Conservation (phyloP, 2,329 filamentous ascomycete genomes). For the Exophiala alcalophila region DNA sequence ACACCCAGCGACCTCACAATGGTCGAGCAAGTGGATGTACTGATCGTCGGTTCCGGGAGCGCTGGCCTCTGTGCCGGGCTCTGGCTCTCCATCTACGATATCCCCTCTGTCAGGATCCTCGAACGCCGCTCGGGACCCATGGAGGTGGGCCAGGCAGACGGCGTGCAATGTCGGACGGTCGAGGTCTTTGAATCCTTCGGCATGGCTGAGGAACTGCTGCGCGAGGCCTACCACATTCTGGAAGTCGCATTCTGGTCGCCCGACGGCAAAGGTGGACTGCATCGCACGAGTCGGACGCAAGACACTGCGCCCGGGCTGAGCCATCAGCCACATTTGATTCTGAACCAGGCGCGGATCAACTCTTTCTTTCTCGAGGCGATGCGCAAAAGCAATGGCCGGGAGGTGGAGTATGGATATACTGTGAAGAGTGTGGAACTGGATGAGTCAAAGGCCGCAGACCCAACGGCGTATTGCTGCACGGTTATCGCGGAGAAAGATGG, state of each 20-base stretch:
- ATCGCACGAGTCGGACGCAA: conserved; percentile 47
- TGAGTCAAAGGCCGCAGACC: conserved; percentile 37
- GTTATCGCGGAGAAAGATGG: conserved; percentile 46
- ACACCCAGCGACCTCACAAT: too few species aligned
- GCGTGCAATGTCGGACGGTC: conserved; percentile 59
- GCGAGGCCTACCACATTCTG: conserved; percentile 57
- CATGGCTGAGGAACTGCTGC: conserved; percentile 53
- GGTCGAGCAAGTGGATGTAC: too few species aligned
- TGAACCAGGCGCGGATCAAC: conserved; percentile 57
- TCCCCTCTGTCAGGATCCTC: conserved; percentile 46
- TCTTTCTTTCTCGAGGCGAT: conserved; percentile 54
- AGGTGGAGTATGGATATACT: conserved; percentile 56
- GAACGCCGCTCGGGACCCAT: conserved; percentile 57
- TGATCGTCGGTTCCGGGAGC: conserved; percentile 61
- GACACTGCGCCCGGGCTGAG: conserved; percentile 55
- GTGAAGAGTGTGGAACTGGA: conserved; percentile 54
- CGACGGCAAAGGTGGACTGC: conserved; percentile 40
- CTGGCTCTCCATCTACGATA: conserved; percentile 59
- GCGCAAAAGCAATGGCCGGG: conserved; percentile 40
- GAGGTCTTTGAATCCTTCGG: conserved; percentile 62
- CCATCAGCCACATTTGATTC: conserved; percentile 56
- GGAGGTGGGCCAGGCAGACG: conserved; percentile 61
- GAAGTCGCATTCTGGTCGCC: conserved; percentile 57
- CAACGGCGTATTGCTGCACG: conserved; percentile 44
- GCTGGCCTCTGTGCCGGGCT: conserved; percentile 60